A percentile compares a stretch with the other conserved stretches of the same genome.
Evolutionary conservation across 306 rosid species (phyloP).

Genomic region (Parietaria judaica): DNA sequence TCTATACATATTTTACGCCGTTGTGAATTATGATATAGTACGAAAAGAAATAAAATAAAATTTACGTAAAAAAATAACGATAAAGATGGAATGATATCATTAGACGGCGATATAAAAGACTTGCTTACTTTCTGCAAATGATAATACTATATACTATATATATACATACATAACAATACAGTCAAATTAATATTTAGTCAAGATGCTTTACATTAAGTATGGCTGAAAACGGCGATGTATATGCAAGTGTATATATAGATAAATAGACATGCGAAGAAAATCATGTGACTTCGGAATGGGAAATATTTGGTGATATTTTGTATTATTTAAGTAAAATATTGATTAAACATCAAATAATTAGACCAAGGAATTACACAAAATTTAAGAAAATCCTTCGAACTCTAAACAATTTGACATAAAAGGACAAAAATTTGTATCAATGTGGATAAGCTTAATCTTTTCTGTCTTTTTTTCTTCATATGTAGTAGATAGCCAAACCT

Average conservation of each 20-base stretch:
- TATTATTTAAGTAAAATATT: too few relatives aligned
- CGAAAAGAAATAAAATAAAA: not conserved
- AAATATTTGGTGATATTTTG: too few relatives aligned
- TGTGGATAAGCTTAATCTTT: not conserved
- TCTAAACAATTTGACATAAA: too few relatives aligned
- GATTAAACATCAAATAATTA: too few relatives aligned
- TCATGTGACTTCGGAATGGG: too few relatives aligned
- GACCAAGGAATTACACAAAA: too few relatives aligned
- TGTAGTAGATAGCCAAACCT: not conserved
- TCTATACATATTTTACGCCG: too few relatives aligned
- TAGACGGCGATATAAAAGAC: not conserved
- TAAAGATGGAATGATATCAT: conserved; percentile 14
- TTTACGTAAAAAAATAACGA: not conserved
- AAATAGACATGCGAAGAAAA: too few relatives aligned
- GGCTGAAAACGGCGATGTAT: too few relatives aligned
- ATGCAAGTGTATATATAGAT: too few relatives aligned
- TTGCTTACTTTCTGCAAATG: conserved; percentile 11
- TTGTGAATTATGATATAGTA: not conserved
- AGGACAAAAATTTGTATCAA: not conserved
- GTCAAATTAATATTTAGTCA: not conserved
- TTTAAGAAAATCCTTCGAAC: too few relatives aligned
- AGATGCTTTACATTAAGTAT: not conserved
- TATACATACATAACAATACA: not conserved
- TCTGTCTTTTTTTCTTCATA: not conserved
- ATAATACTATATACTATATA: too few relatives aligned